Conservation (phyloP, 2,329 filamentous ascomycete species). For the Calonectria montana region DNA sequence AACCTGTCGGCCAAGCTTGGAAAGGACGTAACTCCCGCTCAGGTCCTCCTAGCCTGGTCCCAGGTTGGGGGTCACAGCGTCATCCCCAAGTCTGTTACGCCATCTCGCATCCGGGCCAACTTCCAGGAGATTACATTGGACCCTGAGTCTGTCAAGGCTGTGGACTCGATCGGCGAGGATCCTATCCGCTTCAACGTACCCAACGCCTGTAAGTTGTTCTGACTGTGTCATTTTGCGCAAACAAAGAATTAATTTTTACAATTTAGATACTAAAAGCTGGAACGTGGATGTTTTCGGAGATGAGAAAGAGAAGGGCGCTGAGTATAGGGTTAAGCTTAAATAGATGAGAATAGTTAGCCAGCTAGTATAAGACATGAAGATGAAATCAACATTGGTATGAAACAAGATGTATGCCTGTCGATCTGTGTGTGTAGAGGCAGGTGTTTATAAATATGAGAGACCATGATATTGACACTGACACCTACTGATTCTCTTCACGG, state of each 20-base stretch:
- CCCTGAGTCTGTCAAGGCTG: slow-evolving; percentile 60
- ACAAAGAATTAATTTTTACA: not conserved
- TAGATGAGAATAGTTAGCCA: not conserved
- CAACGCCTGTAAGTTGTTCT: not conserved
- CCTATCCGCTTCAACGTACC: not conserved
- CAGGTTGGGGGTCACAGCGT: slow-evolving; percentile 72
- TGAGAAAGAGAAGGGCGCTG: not conserved
- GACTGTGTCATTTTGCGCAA: not conserved
- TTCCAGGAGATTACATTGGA: slow-evolving; percentile 74
- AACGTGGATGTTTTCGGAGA: not conserved
- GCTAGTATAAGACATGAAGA: not conserved
- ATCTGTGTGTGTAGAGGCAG: slow-evolving; percentile 6
- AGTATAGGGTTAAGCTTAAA: not conserved
- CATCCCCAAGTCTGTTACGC: slow-evolving; percentile 81
- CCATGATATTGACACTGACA: too few species aligned
- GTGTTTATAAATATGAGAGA: not conserved
- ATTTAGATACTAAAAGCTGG: not conserved
- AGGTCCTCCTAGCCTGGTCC: slow-evolving; percentile 68
- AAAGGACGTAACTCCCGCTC: slow-evolving; percentile 54
- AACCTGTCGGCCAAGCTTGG: slow-evolving; percentile 48
- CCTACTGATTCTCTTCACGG: too few species aligned
- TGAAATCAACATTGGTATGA: not conserved
- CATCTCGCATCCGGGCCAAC: slow-evolving; percentile 75
- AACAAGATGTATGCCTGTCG: not conserved
- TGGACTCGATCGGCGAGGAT: not conserved